Base-by-base conservation (phyloP, 306 rosid genomes). In the Ormosia emarginata region DNA sequence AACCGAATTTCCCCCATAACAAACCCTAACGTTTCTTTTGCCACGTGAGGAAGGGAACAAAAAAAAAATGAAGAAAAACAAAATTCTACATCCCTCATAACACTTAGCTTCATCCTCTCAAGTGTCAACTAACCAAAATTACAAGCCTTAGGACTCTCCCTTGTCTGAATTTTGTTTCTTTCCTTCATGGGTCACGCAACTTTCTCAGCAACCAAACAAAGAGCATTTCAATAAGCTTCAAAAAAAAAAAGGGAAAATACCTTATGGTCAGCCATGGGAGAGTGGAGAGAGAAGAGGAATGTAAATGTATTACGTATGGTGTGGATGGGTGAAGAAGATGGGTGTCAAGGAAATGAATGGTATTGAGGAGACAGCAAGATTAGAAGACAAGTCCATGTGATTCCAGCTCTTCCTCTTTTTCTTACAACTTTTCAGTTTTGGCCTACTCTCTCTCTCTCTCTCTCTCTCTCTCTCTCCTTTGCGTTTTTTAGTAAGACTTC, bases 301-400 rank as follows among this genome's bases (percentile, higher is more conserved):
- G 34, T 56, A 43, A 7, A 7, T 0, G 8, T 8, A 44, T 53
- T 58, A 71, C 55, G 34, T 24, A 47, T 62, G 62, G 66, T 65
- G 44, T 15, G 78, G 37, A 44, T 52, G 24, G 75, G 7, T 33
- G 84, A 81, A 50, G 84, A 71, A 53, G 88, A 79, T 7, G 66
- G 4, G 2, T 57, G 77, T 67, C 49, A 56, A 68, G 79, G 67
- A 72, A 46, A 56, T 73, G 24, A 49, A 69, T 75, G 55, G 73
- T n/a, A 57, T 68, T 66, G 81, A 81, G 82, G 87, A 13, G 82
- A 83, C 77, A 71, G 85, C 62, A 46, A 81, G 84, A 68, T 34
- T 34, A 0, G 85, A 86, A 71, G 88, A 90, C 92, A 86, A 83
- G 85, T 43, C 90, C 97, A 92, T 88, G 94, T 90, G 97, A 87